Evolutionary conservation across 2,329 filamentous ascomycete genomes (phyloP).

Genomic region (Incumbomyces lentus): DNA sequence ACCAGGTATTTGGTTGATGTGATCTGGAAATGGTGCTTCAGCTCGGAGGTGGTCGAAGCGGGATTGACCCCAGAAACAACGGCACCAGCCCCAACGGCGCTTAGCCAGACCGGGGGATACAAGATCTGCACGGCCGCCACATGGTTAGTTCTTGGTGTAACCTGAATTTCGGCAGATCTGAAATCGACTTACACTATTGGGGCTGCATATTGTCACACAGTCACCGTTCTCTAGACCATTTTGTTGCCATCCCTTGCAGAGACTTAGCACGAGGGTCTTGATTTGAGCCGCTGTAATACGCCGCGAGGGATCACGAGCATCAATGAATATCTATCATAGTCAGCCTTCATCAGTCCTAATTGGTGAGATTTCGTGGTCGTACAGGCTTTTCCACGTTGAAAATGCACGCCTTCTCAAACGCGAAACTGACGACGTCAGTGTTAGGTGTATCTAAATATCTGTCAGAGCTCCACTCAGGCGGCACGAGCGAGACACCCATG

Average conservation of each 20-base stretch:
- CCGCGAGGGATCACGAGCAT: conserved; percentile 30
- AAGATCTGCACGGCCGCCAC: conserved; percentile 22
- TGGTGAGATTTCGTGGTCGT: background rate
- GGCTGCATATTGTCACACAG: conserved; percentile 34
- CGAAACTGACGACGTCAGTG: conserved; percentile 32
- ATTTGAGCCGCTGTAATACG: conserved; percentile 29
- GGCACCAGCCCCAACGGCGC: conserved; percentile 37
- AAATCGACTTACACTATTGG: conserved; percentile 31
- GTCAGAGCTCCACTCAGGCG: background rate
- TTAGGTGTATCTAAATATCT: background rate
- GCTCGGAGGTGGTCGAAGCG: conserved; percentile 36
- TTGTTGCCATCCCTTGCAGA: conserved; percentile 32
- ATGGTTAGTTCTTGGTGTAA: background rate
- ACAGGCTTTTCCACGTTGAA: conserved; percentile 29
- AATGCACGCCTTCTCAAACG: conserved; percentile 26
- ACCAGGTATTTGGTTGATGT: conserved; percentile 39
- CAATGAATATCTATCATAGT: conserved; percentile 28
- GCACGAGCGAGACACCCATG: background rate
- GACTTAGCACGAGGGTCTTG: conserved; percentile 26
- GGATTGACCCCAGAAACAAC: conserved; percentile 44
- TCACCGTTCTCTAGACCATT: conserved; percentile 31
- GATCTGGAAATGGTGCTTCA: conserved; percentile 36
- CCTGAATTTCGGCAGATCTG: background rate
- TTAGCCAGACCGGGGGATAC: conserved; percentile 31
- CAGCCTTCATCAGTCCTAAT: too few relatives aligned